Evolutionary conservation across 176 grass and related monocot genomes (phyloP).

Genomic region (Oryza coarctata): DNA sequence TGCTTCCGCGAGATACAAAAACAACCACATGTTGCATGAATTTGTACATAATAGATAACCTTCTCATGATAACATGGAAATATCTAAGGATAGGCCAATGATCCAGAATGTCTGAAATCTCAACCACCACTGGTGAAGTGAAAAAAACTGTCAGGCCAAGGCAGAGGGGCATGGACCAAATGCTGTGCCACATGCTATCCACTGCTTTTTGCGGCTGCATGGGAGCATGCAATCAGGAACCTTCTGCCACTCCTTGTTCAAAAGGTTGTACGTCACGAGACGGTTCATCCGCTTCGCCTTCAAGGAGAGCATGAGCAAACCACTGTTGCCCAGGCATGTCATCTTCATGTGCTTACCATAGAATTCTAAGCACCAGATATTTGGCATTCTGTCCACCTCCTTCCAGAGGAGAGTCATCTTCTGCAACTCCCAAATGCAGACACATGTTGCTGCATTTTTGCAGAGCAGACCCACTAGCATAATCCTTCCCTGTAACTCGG

Average conservation of each 20-base stretch:
- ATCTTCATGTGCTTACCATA: constrained; percentile 98
- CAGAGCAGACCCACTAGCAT: constrained; percentile 90
- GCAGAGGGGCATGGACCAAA: constrained; percentile 76
- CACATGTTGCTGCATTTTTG: constrained; percentile 90
- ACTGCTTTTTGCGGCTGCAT: constrained; percentile 64
- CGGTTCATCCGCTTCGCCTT: constrained; percentile 80
- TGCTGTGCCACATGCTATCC: constrained; percentile 84
- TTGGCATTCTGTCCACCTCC: constrained; percentile 99
- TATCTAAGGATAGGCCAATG: constrained; percentile 15
- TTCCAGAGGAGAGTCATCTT: constrained; percentile 99
- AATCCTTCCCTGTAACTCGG: constrained; percentile 77
- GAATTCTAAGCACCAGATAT: constrained; percentile 97
- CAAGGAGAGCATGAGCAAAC: constrained; percentile 95
- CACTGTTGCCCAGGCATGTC: constrained; percentile 94
- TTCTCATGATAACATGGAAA: constrained; percentile 25
- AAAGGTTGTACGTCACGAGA: constrained; percentile 73
- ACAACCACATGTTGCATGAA: constrained; percentile 21
- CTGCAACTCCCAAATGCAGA: constrained; percentile 99
- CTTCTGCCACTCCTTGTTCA: constrained; percentile 83
- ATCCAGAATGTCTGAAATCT: constrained; percentile 26
- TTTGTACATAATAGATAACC: constrained; percentile 35
- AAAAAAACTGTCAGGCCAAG: constrained; percentile 51
- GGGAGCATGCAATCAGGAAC: constrained; percentile 75
- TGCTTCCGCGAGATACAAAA: constrained; percentile 29
- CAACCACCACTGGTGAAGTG: neutral